These are phyloP conservation scores for Geosmithia flava DNA, from an alignment of 2,329 filamentous ascomycete genomes.

Conservation along the genomic window DNA sequence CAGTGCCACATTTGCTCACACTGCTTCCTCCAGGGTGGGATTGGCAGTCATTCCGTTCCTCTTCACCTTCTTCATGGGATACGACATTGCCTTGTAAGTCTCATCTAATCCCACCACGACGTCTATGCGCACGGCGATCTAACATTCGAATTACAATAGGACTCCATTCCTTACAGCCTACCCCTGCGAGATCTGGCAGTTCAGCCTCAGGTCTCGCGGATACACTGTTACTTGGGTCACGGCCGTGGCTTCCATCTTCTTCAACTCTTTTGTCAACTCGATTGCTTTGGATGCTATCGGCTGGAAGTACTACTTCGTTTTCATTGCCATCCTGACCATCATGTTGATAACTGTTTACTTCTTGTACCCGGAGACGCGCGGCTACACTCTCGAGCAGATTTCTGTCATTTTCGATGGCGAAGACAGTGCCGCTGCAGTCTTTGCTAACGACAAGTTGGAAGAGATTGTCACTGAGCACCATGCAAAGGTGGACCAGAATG, in stretches of 20 bases:
- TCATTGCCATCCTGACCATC: conserved; percentile 5
- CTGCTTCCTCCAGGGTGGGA: background rate
- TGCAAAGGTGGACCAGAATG: no score
- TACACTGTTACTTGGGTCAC: conserved; percentile 8
- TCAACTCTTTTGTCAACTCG: conserved; percentile 10
- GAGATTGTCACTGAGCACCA: conserved; percentile 4
- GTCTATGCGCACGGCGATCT: conserved; percentile 1
- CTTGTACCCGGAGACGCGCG: conserved; percentile 20
- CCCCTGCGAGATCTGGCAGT: conserved; percentile 10
- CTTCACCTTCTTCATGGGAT: conserved; percentile 11
- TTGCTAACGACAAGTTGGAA: conserved; percentile 6
- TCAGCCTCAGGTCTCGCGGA: conserved; percentile 9
- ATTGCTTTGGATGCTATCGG: conserved; percentile 8
- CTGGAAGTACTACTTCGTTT: conserved; percentile 8
- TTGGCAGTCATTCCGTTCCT: conserved; percentile 30
- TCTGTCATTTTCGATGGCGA: conserved; percentile 7
- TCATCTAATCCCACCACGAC: conserved; percentile 27
- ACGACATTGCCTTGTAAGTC: conserved; percentile 15
- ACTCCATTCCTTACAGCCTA: conserved; percentile 26
- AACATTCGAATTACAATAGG: conserved; percentile 31
- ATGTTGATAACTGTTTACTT: conserved; percentile 8
- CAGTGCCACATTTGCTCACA: conserved; percentile 1
- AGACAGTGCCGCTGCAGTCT: conserved; percentile 3
- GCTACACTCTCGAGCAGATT: conserved; percentile 3
- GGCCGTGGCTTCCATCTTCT: conserved; percentile 7